A percentile compares a stretch with the other conserved stretches of the same genome.
phyloP scores from a whole-genome alignment of 2,329 filamentous ascomycete species.

The Blumeria graminis region DNA sequence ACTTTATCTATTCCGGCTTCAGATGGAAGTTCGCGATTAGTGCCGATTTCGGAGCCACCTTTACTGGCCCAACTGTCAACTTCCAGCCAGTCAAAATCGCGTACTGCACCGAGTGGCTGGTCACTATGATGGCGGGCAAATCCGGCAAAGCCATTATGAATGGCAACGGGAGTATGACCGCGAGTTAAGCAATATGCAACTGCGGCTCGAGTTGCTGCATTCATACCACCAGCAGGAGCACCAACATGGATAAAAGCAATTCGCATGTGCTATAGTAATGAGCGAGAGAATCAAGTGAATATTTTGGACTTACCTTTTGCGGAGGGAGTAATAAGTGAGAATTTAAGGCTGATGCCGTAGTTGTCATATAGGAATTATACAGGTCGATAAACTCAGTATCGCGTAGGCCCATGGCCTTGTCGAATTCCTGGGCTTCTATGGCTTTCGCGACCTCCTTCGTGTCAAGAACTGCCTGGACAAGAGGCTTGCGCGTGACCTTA shows the following conservation, averaged over 20 bases:
- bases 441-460: slow-evolving; percentile 67
- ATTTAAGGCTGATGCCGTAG: slow-evolving; percentile 57
- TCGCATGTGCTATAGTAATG: slow-evolving; percentile 42
- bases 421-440: slow-evolving; percentile 69
- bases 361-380: slow-evolving; percentile 74
- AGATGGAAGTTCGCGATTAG: slow-evolving; percentile 74
- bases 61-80: slow-evolving; percentile 89
- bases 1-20: slow-evolving; percentile 66
- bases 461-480: slow-evolving; percentile 69
- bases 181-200: slow-evolving; percentile 80
- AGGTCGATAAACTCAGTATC: slow-evolving; percentile 90
- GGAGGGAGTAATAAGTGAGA: slow-evolving; percentile 38
- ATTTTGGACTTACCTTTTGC: slow-evolving; percentile 35
- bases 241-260: slow-evolving; percentile 95
- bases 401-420: slow-evolving; percentile 62
- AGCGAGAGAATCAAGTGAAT: background rate
- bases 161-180: slow-evolving; percentile 78
- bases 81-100: slow-evolving; percentile 76
- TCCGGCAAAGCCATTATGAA: slow-evolving; percentile 92
- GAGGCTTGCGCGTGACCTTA: slow-evolving; percentile 75
- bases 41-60: slow-evolving; percentile 93
- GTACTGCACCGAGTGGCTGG: slow-evolving; percentile 56
- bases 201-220: slow-evolving; percentile 78
- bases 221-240: slow-evolving; percentile 93
- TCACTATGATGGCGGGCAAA: slow-evolving; percentile 78